Base-by-base conservation (phyloP, 768 basidiomycete genomes). In the Termitomyces sp. region DNA sequence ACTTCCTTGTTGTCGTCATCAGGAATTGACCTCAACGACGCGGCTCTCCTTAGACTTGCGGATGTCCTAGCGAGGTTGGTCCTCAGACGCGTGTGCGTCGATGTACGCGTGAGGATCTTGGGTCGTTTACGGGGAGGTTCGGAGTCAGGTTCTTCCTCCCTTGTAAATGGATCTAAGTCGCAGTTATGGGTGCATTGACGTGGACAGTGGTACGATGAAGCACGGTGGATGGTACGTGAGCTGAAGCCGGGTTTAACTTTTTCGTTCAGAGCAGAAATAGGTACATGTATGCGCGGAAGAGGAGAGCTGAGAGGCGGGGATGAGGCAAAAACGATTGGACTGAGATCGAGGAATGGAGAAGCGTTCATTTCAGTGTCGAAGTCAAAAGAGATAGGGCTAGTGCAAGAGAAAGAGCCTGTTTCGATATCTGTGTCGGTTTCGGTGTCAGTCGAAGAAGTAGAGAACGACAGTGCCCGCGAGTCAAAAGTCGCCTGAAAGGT, bases 211-310 rank as follows among this genome's bases (percentile, higher is more conserved):
- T 54, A 60, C 8, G 44, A 60, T 13, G 57, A 58, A 1, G 59
- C 59, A 13, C 59, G 59, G 24, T 60, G 59, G 22, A 60, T 60
- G 13, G 39, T n/a, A 33, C 59, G 59, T 9, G 39, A 55, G 16
- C 40, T 55, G 28, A 42, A 44, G 13, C 40, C 54, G n/a, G 18
- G n/a, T 42, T 33, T 54, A 4, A 15, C 20, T 18, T 54, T 39
- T 54, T 39, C 38, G 52, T 39, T 24, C n/a, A n/a, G n/a, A n/a
- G n/a, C n/a, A n/a, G n/a, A n/a, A 4, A 39, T 18, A 54, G 24
- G 18, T 42, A 7, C 28, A 32, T 42, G 28, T 55, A 55, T 55
- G 54, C 53, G 38, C 38, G 38, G 24, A 7, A 28, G 11, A 11
- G 53, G 53, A 54, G 38, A 28, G 5, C 38, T 54, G 24, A 39